Evolutionary conservation across 805 yeast species (phyloP).

Genomic region (Blastobotrys chiropterorum): DNA sequence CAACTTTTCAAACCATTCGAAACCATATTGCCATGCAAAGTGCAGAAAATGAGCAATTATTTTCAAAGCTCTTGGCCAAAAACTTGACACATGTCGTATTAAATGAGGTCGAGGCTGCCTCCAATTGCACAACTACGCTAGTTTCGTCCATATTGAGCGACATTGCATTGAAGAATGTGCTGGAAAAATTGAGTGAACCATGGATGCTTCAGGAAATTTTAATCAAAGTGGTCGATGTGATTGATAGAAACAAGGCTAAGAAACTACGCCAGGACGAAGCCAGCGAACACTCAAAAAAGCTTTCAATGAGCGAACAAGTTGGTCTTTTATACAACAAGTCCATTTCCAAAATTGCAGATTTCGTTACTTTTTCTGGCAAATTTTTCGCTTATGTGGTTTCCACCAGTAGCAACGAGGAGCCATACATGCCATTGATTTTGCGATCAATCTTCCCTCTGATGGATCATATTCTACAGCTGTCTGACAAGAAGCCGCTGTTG

Average conservation of each 20-base stretch:
- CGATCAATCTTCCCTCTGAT: conserved; percentile 13
- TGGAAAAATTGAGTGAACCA: conserved; percentile 45
- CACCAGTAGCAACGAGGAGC: background rate
- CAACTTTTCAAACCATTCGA: conserved; percentile 31
- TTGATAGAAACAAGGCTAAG: background rate
- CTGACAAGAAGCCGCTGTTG: conserved; percentile 14
- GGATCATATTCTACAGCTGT: conserved; percentile 7
- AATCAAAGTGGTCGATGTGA: conserved; percentile 18
- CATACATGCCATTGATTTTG: conserved; percentile 6
- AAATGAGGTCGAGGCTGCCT: conserved; percentile 38
- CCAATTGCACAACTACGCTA: conserved; percentile 36
- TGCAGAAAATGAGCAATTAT: conserved; percentile 26
- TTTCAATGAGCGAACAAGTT: conserved; percentile 8
- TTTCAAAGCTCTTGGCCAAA: conserved; percentile 33
- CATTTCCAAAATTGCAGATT: conserved; percentile 2
- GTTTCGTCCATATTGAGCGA: conserved; percentile 38
- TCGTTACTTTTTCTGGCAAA: conserved; percentile 9
- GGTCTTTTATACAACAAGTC: conserved; percentile 6
- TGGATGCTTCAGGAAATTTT: conserved; percentile 45
- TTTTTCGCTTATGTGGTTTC: conserved; percentile 13
- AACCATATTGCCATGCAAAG: conserved; percentile 33
- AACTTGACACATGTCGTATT: conserved; percentile 33
- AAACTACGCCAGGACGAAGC: background rate
- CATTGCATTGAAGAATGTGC: conserved; percentile 35
- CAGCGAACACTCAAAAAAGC: background rate